phyloP scores from a whole-genome alignment of 2,329 filamentous ascomycete species.

The Ceratocystis ficicola region DNA sequence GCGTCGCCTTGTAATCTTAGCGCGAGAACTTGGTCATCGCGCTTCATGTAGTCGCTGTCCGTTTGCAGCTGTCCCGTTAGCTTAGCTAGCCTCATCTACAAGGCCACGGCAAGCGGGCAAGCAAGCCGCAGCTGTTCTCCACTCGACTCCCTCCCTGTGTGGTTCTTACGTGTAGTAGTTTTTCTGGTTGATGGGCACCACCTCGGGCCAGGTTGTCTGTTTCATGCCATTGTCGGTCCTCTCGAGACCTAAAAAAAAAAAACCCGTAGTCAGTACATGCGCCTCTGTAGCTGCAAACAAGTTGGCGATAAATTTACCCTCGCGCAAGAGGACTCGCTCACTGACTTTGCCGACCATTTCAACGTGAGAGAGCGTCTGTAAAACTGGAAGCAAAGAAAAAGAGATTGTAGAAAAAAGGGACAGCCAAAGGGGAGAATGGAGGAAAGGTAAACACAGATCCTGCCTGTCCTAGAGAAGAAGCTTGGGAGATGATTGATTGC shows the following conservation, averaged over 20 bases:
- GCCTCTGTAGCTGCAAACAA: neutral
- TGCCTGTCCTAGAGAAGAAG: too few species aligned
- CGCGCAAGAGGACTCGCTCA: constrained; percentile 50
- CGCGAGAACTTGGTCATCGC: constrained; percentile 89
- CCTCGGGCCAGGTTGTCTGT: constrained; percentile 83
- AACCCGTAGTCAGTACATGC: neutral
- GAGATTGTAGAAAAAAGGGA: neutral
- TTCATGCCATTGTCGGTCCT: constrained; percentile 98
- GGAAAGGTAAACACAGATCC: too few species aligned
- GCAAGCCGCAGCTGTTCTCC: neutral
- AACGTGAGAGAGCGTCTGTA: constrained; percentile 7
- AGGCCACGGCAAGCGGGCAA: neutral
- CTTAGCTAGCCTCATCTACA: constrained; percentile 20
- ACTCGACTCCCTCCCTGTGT: neutral
- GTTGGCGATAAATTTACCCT: constrained; percentile 35
- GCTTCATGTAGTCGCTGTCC: constrained; percentile 84
- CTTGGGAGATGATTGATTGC: neutral
- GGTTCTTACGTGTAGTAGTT: constrained; percentile 85
- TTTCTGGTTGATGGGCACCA: constrained; percentile 94
- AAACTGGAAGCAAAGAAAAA: neutral
- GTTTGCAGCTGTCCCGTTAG: constrained; percentile 5
- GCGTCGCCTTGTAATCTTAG: constrained; percentile 81
- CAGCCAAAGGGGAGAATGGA: too few species aligned
- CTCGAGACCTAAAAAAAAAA: constrained; percentile 57
- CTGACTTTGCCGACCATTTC: constrained; percentile 53